phyloP scores from a whole-genome alignment of 805 yeast genomes.

The Yamadazyma ubonensis region DNA sequence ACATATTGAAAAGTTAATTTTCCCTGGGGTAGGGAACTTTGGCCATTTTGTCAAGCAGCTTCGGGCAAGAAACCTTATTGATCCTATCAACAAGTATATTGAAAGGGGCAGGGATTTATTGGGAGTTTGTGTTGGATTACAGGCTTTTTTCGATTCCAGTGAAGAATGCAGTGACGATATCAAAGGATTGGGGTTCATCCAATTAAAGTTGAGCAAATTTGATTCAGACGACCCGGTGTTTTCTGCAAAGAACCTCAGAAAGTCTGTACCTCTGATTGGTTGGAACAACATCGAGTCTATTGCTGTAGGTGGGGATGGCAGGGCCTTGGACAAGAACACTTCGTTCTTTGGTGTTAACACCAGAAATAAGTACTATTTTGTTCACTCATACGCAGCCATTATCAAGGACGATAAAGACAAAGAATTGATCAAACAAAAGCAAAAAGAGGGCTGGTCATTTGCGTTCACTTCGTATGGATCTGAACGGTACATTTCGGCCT shows the following conservation, averaged over 20 bases:
- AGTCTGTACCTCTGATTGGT: conserved; percentile 95
- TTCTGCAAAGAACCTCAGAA: conserved; percentile 35
- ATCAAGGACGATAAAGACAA: conserved; percentile 31
- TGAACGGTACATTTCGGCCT: conserved; percentile 80
- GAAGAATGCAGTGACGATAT: conserved; percentile 69
- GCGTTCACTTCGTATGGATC: conserved; percentile 73
- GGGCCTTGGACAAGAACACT: conserved; percentile 20
- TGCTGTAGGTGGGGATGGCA: conserved; percentile 23
- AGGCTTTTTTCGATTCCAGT: conserved; percentile 73
- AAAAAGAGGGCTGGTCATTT: conserved; percentile 62
- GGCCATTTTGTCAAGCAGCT: conserved; percentile 87
- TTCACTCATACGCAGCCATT: conserved; percentile 88
- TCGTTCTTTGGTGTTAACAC: conserved; percentile 65
- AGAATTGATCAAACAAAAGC: conserved; percentile 27
- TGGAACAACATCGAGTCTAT: conserved; percentile 66
- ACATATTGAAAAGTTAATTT: conserved; percentile 57
- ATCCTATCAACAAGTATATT: conserved; percentile 66
- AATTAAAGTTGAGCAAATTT: conserved; percentile 55
- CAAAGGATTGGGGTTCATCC: conserved; percentile 54
- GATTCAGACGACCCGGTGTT: conserved; percentile 35
- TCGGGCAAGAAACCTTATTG: conserved; percentile 56
- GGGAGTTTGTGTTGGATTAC: conserved; percentile 98
- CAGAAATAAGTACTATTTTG: conserved; percentile 80
- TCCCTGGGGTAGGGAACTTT: conserved; percentile 97
- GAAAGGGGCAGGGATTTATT: conserved; percentile 79